Evolutionary conservation across 202 grass and related monocot genomes (phyloP), one percentile per base, ranked within the genome.

Genomic region (Carex arenaria): DNA sequence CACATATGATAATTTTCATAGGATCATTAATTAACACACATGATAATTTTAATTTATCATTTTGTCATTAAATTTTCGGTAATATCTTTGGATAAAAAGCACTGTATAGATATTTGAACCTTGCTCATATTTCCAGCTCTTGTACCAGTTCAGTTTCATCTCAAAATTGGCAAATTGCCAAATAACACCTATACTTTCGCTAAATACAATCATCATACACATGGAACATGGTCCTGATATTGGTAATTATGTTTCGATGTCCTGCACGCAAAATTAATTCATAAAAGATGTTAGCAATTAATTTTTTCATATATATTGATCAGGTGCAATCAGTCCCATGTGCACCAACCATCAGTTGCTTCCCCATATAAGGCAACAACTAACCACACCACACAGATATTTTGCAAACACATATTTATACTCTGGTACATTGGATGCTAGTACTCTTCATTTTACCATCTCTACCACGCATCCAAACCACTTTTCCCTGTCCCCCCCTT

Each of bases 301-400:
- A 0, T 13, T 79, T 79, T 20, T 32, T 38, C 31, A 79, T 79
- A 79, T 61, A 19, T 42, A 79, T 60, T 40, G 59, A 64, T 64
- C 23, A 79, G 76, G 26, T 61, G 52, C 52, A 79, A 79, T 79
- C 61, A 62, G 31, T 17, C 57, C 79, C 79, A 81, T 64, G 79
- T 81, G 79, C 57, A 81, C 59, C 79, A 49, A 81, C 79, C 61
- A 62, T 61, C 36, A 17, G 60, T 81, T 81, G 79, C 79, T 81
- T 81, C 79, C 43, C 60, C 61, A 9, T 4, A 66, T 81, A 81
- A 66, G 79, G 79, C 38, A 81, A 81, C 79, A 66, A 81, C 78
- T 26, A 81, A 66, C 70, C 70, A 73, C 69, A 72, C 42, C 34
- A 38, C 14, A 2, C 1, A 72, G 19, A 53, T 73, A 61, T 61